phyloP scores from a whole-genome alignment of 352 stramenopile genomes.

The Phytopythium delawarense region DNA sequence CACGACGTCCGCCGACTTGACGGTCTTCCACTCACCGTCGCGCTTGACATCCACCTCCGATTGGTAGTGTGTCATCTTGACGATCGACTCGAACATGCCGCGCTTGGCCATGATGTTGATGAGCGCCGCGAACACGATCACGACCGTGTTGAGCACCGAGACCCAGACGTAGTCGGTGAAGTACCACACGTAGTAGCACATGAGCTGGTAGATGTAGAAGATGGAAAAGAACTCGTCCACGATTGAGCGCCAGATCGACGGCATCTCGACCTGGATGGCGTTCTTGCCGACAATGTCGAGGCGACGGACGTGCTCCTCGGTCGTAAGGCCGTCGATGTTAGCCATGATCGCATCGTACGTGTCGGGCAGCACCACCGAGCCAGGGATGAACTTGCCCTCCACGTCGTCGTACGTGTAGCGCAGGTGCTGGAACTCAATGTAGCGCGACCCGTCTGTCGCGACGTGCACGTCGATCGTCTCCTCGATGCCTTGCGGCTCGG shows the following conservation, averaged over 20 bases:
- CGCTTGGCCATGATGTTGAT: slow-evolving; percentile 75
- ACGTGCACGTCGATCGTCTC: slow-evolving; percentile 44
- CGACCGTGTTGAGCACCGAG: slow-evolving; percentile 49
- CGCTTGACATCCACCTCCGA: slow-evolving; percentile 67
- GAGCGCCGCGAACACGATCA: slow-evolving; percentile 44
- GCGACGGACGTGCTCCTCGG: slow-evolving; percentile 26
- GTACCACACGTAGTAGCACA: slow-evolving; percentile 85
- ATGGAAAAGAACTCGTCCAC: slow-evolving; percentile 66
- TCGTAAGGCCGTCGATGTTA: slow-evolving; percentile 44
- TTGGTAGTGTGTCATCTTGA: slow-evolving; percentile 60
- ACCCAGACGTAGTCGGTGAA: slow-evolving; percentile 67
- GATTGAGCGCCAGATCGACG: slow-evolving; percentile 39
- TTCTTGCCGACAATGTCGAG: slow-evolving; percentile 54
- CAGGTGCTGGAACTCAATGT: slow-evolving; percentile 59
- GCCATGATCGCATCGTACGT: slow-evolving; percentile 44
- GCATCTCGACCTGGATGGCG: slow-evolving; percentile 62
- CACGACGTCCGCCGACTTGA: slow-evolving; percentile 48
- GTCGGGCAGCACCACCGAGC: slow-evolving; percentile 38
- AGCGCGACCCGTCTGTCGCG: slow-evolving; percentile 31
- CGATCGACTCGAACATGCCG: slow-evolving; percentile 43
- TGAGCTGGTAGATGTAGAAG: slow-evolving; percentile 84
- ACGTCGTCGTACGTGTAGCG: slow-evolving; percentile 53
- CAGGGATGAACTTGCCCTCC: slow-evolving; percentile 42
- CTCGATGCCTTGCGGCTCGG: slow-evolving; percentile 34
- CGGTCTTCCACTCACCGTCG: slow-evolving; percentile 39